Conservation (phyloP, 192 early-diverging fungal species). For the Paraglomus occultum region DNA sequence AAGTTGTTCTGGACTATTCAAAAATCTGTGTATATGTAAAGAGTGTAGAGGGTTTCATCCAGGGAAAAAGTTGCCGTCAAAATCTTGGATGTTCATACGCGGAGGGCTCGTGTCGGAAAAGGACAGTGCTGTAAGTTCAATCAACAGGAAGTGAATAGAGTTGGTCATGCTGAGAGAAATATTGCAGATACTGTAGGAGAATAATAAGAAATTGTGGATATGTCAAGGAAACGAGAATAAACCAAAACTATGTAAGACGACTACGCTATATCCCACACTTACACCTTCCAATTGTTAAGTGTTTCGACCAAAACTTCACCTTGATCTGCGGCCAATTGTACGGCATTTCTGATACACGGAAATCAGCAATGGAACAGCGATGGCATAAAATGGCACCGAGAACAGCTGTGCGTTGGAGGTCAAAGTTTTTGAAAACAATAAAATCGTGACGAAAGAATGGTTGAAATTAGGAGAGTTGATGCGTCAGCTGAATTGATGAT, state of each 20-base stretch:
- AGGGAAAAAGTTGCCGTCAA: slow-evolving; percentile 97
- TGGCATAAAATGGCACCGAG: slow-evolving; percentile 76
- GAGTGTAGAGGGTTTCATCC: slow-evolving; percentile 69
- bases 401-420: slow-evolving; percentile 82
- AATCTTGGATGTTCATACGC: slow-evolving; percentile 92
- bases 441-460: slow-evolving; percentile 83
- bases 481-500: slow-evolving; percentile 2
- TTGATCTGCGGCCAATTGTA: slow-evolving; percentile 65
- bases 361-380: slow-evolving; percentile 61
- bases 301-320: slow-evolving; percentile 78
- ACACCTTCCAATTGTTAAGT: slow-evolving; percentile 95
- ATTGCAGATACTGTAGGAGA: slow-evolving; percentile 75
- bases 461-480: slow-evolving; percentile 39
- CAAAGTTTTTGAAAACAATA: slow-evolving; percentile 90
- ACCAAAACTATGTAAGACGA: background rate
- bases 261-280: slow-evolving; percentile 31
- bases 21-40: slow-evolving; percentile 80
- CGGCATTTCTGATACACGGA: slow-evolving; percentile 34
- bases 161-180: slow-evolving; percentile 83
- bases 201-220: slow-evolving; percentile 5
- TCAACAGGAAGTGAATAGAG: slow-evolving; percentile 73
- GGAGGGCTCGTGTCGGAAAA: slow-evolving; percentile 84
- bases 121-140: slow-evolving; percentile 65
- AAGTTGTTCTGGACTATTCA: slow-evolving; percentile 93
- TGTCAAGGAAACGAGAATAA: background rate